Percentiles rank a stretch among this genome's conserved stretches.
These are phyloP conservation scores for Yamadazyma takamatsuzukensis DNA, from an alignment of 805 yeast species.

Conservation along the genomic window DNA sequence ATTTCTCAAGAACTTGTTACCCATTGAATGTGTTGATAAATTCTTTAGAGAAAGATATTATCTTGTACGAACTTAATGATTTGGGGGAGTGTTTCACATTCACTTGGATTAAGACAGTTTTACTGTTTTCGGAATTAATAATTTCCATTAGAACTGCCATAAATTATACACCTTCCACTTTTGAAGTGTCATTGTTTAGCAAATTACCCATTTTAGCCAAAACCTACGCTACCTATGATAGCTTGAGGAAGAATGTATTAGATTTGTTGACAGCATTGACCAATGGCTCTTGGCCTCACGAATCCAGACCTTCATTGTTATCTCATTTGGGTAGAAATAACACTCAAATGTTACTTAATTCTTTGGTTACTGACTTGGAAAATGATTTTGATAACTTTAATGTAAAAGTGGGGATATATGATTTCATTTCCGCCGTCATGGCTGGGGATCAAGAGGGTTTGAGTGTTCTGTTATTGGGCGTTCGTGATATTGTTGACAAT, in stretches of 20 bases:
- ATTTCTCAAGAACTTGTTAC: conserved; percentile 49
- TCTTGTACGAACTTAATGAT: conserved; percentile 38
- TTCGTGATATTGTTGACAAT: conserved; percentile 47
- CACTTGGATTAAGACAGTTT: conserved; percentile 47
- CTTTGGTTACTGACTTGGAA: conserved; percentile 58
- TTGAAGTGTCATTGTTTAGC: conserved; percentile 60
- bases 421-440: conserved; percentile 64
- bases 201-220: conserved; percentile 55
- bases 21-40: conserved; percentile 54
- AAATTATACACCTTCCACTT: conserved; percentile 52
- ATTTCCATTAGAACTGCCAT: conserved; percentile 53
- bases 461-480: conserved; percentile 65
- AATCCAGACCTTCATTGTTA: conserved; percentile 69
- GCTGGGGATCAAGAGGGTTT: conserved; percentile 75
- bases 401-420: conserved; percentile 55
- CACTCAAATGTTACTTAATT: conserved; percentile 56
- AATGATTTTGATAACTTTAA: conserved; percentile 50
- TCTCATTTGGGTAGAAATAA: conserved; percentile 73
- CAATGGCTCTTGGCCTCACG: conserved; percentile 50
- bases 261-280: conserved; percentile 57
- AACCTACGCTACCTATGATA: conserved; percentile 48
- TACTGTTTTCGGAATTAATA: conserved; percentile 55
- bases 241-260: conserved; percentile 49
- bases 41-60: conserved; percentile 34
- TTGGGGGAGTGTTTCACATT: conserved; percentile 45